Evolutionary conservation across 78 protist genomes (phyloP), one percentile per base, ranked within the genome.

Genomic region (Fonticula alba): DNA sequence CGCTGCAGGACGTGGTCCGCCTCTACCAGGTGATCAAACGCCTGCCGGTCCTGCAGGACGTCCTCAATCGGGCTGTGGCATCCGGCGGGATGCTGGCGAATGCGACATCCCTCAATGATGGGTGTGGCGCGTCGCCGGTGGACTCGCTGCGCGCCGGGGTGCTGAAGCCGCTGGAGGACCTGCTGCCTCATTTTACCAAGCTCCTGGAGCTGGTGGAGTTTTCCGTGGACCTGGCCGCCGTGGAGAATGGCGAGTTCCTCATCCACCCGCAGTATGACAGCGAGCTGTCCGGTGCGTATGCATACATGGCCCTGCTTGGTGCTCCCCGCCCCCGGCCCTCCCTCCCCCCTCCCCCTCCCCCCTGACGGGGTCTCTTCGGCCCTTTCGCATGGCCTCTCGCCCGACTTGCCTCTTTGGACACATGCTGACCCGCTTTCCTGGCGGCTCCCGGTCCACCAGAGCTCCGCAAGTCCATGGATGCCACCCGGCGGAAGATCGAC

Each of bases 231-330:
- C 56, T 88, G 33, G 82, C 59, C 19, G 24, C 37, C 10, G 84
- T 58, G 11, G 53, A 57, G 17, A 24, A 59, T n/a, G 76, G 74
- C 76, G 80, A 83, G 67, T 89, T 74, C 49, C 32, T 77, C 17
- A 80, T 92, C 78, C 61, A 73, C 20, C 55, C 94, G 2, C 32
- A 63, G 29, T 85, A 76, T 57, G 76, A 81, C 56, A 73, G 41
- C 2, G 73, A 52, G 24, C 29, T 43, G 59, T 35, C 69, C 55
- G n/a, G 62, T 74, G 29, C 62, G 64, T n/a, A n/a, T n/a, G n/a
- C n/a, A n/a, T n/a, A n/a, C n/a, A n/a, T n/a, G n/a, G n/a, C n/a
- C n/a, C n/a, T n/a, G n/a, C n/a, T n/a, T n/a, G n/a, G n/a, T n/a
- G 43, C n/a, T 68, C 6, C 64, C 54, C 41, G 62, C 17, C 43